Evolutionary conservation across 805 yeast species (phyloP).

Genomic region (Barnettozyma pratensis): DNA sequence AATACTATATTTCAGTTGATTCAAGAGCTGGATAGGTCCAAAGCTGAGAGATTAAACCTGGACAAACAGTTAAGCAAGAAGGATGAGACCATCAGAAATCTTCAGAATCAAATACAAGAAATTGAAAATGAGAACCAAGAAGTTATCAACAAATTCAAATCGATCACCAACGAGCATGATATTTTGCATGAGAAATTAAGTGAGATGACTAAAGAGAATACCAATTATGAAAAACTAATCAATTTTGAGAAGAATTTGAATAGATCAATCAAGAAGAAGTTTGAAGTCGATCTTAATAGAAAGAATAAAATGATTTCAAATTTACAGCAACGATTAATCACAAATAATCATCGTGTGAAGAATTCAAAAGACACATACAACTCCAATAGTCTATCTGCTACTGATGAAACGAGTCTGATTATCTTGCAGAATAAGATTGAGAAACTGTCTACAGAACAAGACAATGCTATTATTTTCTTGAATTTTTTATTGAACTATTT

Average conservation of each 20-base stretch:
- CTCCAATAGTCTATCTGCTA: conserved; percentile 1
- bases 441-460: conserved; percentile 18
- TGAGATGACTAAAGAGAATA: not conserved
- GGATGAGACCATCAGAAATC: not conserved
- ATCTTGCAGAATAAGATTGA: not conserved
- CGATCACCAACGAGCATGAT: conserved; percentile 6
- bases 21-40: conserved; percentile 11
- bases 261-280: conserved; percentile 12
- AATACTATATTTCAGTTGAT: conserved; percentile 13
- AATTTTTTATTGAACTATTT: conserved; percentile 5
- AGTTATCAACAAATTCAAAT: not conserved
- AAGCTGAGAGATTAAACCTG: conserved; percentile 3
- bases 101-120: not conserved
- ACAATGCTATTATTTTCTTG: conserved; percentile 12
- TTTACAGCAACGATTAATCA: conserved; percentile 16
- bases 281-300: conserved; percentile 19
- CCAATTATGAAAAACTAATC: not conserved
- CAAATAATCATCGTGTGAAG: conserved; percentile 9
- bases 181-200: not conserved
- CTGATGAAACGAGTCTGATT: conserved; percentile 1
- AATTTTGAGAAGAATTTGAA: conserved; percentile 6
- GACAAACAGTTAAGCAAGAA: conserved; percentile 2
- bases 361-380: conserved; percentile 1
- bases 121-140: not conserved
- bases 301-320: conserved; percentile 13